Evolutionary conservation across 176 grass and related monocot species (phyloP).

Genomic region (Calamus simplicifolius): DNA sequence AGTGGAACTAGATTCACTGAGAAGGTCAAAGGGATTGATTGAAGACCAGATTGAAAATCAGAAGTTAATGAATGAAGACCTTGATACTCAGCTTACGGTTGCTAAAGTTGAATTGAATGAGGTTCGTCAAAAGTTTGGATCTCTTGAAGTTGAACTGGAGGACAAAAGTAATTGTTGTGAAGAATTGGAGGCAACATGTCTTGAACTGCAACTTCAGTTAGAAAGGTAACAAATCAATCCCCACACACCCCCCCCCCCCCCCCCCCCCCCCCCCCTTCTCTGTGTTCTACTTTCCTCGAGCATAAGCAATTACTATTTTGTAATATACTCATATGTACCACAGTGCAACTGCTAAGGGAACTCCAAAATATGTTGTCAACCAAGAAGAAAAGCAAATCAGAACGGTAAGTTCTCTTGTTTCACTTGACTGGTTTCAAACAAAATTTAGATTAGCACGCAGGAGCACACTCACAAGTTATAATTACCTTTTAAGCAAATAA

Average conservation of each 20-base stretch:
- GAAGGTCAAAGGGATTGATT: conserved; percentile 26
- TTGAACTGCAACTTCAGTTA: conserved; percentile 28
- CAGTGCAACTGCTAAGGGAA: conserved; percentile 30
- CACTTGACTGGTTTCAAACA: not conserved
- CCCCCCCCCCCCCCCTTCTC: no score
- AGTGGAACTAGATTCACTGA: conserved; percentile 35
- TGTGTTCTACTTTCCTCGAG: no score
- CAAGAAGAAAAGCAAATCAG: conserved; percentile 44
- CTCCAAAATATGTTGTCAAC: conserved; percentile 20
- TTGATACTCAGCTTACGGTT: conserved; percentile 4
- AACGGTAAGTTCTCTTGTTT: conserved; percentile 40
- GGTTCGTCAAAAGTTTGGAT: conserved; percentile 8
- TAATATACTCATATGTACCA: conserved; percentile 4
- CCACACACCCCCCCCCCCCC: no score
- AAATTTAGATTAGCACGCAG: no score
- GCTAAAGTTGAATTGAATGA: conserved; percentile 21
- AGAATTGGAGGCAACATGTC: conserved; percentile 15
- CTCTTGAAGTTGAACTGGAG: conserved; percentile 1
- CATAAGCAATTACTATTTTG: no score
- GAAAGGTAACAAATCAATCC: conserved; percentile 21
- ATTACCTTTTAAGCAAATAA: no score
- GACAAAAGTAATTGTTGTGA: conserved; percentile 4
- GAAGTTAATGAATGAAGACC: conserved; percentile 21
- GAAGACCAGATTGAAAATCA: conserved; percentile 10
- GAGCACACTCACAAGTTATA: no score